Evolutionary conservation across 441 rosid genomes (phyloP), one percentile per base, ranked within the genome.

Genomic region (Daphne laureola): DNA sequence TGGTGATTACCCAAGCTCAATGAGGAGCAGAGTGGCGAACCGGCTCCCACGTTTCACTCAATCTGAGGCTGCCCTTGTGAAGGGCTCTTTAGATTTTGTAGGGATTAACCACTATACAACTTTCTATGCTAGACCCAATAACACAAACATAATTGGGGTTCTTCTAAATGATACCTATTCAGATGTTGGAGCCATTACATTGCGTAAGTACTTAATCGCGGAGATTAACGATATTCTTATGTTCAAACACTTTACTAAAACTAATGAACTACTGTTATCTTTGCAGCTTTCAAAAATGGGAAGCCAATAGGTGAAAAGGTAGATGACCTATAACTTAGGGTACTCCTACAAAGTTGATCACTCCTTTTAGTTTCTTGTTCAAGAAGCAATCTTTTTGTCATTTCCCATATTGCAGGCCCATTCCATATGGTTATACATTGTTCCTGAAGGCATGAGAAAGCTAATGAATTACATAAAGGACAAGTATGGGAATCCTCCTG

Each of bases 31-130:
- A 73, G 93, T 83, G 0, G 86, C 86, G 57, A 73, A 35, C 49
- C 79, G 97, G 35, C 65, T 93, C 44, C 97, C 97, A n/a, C 62
- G 17, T 43, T 85, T 93, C 73, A 70, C 96, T 0, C 17, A 40
- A 47, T 67, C 83, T n/a, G 86, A 93, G 49, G 64, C 86, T 25
- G 58, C 71, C 53, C 71, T 93, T 49, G 31, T 84, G 0, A 87
- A 85, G 71, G 95, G 95, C 31, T 93, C 97, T n/a, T 47, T 87
- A 45, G 99, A 93, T 67, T 93, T 90, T 63, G 81, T 93, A 13
- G 99, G 97, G 59, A 93, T 90, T 40, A 93, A 93, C 70, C 99
- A 93, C 64, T 93, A 93, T 65, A 93, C 99, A 17, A 89, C 99
- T 6, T 87, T 55, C 55, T 93, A 89, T 52, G 97, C 83, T 40